These are phyloP conservation scores for Apium graveolens DNA, from an alignment of 129 eudicot genomes.

Conservation along the genomic window DNA sequence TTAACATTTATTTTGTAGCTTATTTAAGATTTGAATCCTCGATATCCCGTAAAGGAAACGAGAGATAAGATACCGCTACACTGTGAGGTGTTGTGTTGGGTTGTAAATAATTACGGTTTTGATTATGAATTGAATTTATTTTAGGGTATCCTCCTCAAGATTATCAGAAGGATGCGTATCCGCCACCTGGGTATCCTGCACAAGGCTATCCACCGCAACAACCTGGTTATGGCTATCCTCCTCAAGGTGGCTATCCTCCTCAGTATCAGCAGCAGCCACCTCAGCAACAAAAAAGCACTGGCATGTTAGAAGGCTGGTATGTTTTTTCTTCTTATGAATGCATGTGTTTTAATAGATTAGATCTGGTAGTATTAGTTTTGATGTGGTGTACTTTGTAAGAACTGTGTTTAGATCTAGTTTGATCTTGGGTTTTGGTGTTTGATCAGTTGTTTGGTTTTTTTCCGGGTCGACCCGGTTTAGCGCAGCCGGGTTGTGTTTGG, in stretches of 20 bases:
- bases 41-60: no score
- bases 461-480: neutral
- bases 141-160: conserved; percentile 75
- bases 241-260: no score
- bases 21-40: no score
- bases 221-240: conserved; percentile 32
- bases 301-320: conserved; percentile 72
- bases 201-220: conserved; percentile 34
- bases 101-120: no score
- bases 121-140: neutral
- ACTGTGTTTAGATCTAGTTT: neutral
- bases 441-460: neutral
- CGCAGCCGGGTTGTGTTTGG: neutral
- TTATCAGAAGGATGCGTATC: conserved; percentile 68
- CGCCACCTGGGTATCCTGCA: conserved; percentile 38
- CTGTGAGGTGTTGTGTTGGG: no score
- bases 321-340: neutral
- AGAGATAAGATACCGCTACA: no score
- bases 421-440: neutral
- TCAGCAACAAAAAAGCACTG: conserved; percentile 22
- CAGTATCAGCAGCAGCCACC: conserved; percentile 56
- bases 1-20: no score
- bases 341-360: neutral
- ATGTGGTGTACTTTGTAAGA: no score
- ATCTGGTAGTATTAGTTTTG: no score